Conservation (phyloP, 2,329 filamentous ascomycete species). For the Mycosphaerella sp. region DNA sequence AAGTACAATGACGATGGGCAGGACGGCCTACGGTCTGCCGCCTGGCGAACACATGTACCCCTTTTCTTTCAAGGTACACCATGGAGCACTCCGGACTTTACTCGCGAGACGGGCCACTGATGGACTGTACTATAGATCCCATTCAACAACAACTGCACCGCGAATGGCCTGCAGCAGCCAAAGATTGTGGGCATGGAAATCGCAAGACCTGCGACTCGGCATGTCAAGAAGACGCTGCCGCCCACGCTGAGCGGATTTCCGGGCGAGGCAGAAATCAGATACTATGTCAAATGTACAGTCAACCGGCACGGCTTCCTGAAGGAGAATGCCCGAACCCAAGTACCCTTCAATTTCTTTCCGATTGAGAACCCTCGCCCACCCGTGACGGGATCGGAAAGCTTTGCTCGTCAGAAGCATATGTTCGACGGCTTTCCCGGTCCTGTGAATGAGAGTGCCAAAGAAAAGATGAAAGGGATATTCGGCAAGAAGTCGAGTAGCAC, state of each 20-base stretch:
- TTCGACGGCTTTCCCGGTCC: constrained; percentile 39
- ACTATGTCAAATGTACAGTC: constrained; percentile 93
- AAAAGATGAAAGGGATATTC: constrained; percentile 57
- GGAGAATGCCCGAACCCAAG: constrained; percentile 66
- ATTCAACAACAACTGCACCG: constrained; percentile 67
- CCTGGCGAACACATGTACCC: constrained; percentile 68
- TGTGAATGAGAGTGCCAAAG: constrained; percentile 27
- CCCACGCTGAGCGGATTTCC: constrained; percentile 84
- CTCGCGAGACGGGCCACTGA: neutral
- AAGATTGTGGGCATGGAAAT: constrained; percentile 43
- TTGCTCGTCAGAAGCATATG: constrained; percentile 65
- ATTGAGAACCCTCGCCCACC: constrained; percentile 78
- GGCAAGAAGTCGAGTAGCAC: constrained; percentile 31
- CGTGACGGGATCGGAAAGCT: constrained; percentile 67
- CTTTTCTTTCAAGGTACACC: constrained; percentile 64
- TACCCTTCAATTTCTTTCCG: constrained; percentile 77
- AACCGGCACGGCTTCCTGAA: constrained; percentile 83
- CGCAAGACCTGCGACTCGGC: constrained; percentile 46
- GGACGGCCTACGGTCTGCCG: constrained; percentile 52
- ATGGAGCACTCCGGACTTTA: neutral
- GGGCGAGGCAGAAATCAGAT: constrained; percentile 80
- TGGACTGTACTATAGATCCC: constrained; percentile 36
- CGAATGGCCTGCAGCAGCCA: constrained; percentile 32
- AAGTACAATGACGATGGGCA: constrained; percentile 24
- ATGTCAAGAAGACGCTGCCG: constrained; percentile 80